Conservation (phyloP, 2,329 filamentous ascomycete genomes). For the Drechslerella coelobrocha region DNA sequence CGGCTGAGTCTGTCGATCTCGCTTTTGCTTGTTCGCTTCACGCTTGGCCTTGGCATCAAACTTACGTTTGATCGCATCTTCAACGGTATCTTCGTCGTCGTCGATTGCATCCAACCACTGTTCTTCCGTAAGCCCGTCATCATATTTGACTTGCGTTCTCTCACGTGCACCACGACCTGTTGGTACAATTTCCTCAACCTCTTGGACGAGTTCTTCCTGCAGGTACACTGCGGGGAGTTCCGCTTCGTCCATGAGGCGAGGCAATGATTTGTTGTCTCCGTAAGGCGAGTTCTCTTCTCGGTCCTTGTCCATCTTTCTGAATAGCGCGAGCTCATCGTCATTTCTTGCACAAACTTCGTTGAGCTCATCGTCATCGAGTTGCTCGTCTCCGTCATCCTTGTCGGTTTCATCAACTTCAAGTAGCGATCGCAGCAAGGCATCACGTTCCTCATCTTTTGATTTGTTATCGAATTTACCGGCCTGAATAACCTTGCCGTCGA, state of each 20-base stretch:
- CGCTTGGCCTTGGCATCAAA: conserved; percentile 82
- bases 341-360: conserved; percentile 92
- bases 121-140: conserved; percentile 96
- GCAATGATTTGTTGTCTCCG: conserved; percentile 71
- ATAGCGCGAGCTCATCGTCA: conserved; percentile 77
- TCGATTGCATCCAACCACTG: conserved; percentile 99
- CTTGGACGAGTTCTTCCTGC: conserved; percentile 79
- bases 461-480: conserved; percentile 99
- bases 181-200: conserved; percentile 72
- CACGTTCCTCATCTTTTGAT: conserved; percentile 96
- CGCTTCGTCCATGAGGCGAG: conserved; percentile 82
- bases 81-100: conserved; percentile 91
- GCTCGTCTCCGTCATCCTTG: conserved; percentile 82
- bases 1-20: conserved; percentile 56
- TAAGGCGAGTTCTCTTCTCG: conserved; percentile 72
- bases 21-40: conserved; percentile 75
- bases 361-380: conserved; percentile 98
- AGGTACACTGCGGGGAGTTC: conserved; percentile 96
- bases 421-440: conserved; percentile 92
- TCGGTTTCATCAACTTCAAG: conserved; percentile 79
- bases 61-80: conserved; percentile 89
- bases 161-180: conserved; percentile 88
- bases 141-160: conserved; percentile 90
- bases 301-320: conserved; percentile 83
- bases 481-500: conserved; percentile 99